Percentiles rank a stretch among this genome's conserved stretches.
These are phyloP conservation scores for Acacia confusa DNA, from an alignment of 306 rosid species.

Conservation along the genomic window DNA sequence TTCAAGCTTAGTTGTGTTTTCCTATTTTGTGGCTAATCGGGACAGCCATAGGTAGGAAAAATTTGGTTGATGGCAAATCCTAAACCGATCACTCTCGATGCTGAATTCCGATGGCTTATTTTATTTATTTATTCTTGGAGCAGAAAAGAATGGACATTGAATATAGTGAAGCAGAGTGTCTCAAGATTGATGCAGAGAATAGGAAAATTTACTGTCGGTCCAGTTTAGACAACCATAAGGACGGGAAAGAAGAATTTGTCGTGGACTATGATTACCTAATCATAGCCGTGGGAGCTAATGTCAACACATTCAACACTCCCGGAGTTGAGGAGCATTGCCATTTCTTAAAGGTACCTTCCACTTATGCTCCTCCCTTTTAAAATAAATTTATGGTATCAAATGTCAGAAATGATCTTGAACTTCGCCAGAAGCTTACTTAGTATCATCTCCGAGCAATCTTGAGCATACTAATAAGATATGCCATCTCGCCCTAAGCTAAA, in stretches of 20 bases:
- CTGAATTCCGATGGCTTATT: background rate
- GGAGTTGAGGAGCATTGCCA: conserved; percentile 94
- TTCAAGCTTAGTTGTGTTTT: background rate
- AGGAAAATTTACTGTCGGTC: conserved; percentile 80
- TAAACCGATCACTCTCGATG: background rate
- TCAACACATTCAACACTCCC: conserved; percentile 95
- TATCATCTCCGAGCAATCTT: background rate
- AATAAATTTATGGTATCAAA: too few species aligned
- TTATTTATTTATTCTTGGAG: background rate
- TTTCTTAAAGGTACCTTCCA: conserved; percentile 72
- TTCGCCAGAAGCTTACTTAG: background rate
- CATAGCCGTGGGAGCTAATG: conserved; percentile 80
- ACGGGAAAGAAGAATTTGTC: conserved; percentile 66
- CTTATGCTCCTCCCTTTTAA: background rate
- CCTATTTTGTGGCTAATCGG: background rate
- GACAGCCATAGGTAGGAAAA: background rate
- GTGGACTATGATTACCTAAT: conserved; percentile 85
- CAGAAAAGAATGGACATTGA: conserved; percentile 70
- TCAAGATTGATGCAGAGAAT: conserved; percentile 85
- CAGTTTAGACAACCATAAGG: conserved; percentile 46
- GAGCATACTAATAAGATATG: background rate
- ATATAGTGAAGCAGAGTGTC: conserved; percentile 84
- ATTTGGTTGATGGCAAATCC: background rate
- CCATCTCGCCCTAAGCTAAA: background rate
- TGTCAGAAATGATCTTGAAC: background rate